Conservation (phyloP, 345 rosid genomes). For the Gynandropsis gynandra region DNA sequence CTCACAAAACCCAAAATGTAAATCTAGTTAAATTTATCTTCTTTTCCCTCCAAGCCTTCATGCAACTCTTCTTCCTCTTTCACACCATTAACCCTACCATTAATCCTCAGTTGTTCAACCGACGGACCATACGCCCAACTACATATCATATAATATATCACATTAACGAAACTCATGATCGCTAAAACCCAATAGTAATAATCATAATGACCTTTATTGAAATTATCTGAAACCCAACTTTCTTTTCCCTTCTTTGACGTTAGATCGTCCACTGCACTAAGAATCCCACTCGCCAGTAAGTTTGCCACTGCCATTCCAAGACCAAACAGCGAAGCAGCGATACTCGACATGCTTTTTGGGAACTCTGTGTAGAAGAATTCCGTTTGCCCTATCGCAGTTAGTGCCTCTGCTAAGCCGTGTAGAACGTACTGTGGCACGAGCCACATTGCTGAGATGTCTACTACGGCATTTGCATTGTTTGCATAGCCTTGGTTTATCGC, state of each 20-base stretch:
- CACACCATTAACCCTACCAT: constrained; percentile 33
- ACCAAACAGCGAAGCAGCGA: constrained; percentile 54
- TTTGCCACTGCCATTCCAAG: constrained; percentile 60
- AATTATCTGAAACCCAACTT: constrained; percentile 66
- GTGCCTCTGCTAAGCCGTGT: constrained; percentile 69
- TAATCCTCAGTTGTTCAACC: constrained; percentile 28
- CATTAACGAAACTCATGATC: constrained; percentile 43
- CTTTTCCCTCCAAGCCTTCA: constrained; percentile 23
- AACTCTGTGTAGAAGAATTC: constrained; percentile 75
- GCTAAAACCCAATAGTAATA: constrained; percentile 71
- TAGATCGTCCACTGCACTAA: constrained; percentile 28
- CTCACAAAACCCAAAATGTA: constrained; percentile 10
- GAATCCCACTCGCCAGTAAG: constrained; percentile 50
- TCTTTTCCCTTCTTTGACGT: constrained; percentile 40
- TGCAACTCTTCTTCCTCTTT: constrained; percentile 33
- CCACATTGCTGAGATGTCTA: constrained; percentile 73
- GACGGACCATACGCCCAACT: constrained; percentile 73
- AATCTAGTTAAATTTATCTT: constrained; percentile 16
- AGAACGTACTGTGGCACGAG: constrained; percentile 54
- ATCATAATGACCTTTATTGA: constrained; percentile 68
- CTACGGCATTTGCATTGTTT: constrained; percentile 34
- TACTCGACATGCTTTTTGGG: constrained; percentile 72
- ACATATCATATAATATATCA: constrained; percentile 54
- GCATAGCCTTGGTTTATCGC: constrained; percentile 48
- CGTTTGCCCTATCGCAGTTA: constrained; percentile 59